Conservation (phyloP, 2,329 filamentous ascomycete genomes). For the Nemania abortiva region DNA sequence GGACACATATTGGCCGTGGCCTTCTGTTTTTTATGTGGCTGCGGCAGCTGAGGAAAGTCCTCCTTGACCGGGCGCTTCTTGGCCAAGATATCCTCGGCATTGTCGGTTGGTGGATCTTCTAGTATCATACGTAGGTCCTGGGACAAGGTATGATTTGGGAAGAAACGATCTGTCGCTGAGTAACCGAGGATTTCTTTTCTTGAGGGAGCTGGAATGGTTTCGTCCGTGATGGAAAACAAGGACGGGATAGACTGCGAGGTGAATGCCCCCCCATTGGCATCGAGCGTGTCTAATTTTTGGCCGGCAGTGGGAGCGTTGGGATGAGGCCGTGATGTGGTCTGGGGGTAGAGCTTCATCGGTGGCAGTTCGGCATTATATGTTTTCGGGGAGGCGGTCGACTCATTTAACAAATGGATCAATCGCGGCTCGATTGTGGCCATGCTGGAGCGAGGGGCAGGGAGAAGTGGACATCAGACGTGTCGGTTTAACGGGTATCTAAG, state of each 20-base stretch:
- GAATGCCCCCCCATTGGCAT: constrained; percentile 45
- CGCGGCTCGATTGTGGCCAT: constrained; percentile 77
- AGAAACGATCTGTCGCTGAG: constrained; percentile 42
- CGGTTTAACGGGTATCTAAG: constrained; percentile 39
- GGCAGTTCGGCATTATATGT: constrained; percentile 65
- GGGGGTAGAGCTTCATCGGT: constrained; percentile 63
- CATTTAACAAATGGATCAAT: constrained; percentile 74
- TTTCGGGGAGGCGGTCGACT: constrained; percentile 62
- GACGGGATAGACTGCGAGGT: constrained; percentile 49
- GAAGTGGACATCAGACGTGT: constrained; percentile 55
- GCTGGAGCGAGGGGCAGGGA: constrained; percentile 54
- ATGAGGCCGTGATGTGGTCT: constrained; percentile 56
- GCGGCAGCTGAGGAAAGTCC: constrained; percentile 72
- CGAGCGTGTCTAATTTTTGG: constrained; percentile 56
- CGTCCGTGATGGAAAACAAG: constrained; percentile 47
- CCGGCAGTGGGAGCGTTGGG: constrained; percentile 64
- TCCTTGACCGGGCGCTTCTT: constrained; percentile 72
- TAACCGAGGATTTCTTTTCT: constrained; percentile 46
- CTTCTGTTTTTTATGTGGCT: constrained; percentile 74
- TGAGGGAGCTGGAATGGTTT: constrained; percentile 37
- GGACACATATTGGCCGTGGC: constrained; percentile 66
- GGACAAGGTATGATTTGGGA: constrained; percentile 53
- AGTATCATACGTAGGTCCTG: constrained; percentile 61
- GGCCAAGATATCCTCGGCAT: constrained; percentile 59
- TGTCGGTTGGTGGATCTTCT: constrained; percentile 57